A percentile compares a stretch with the other conserved stretches of the same genome.
Conservation (phyloP, 352 stramenopile genomes). For the Globisporangium megalacanthum region DNA sequence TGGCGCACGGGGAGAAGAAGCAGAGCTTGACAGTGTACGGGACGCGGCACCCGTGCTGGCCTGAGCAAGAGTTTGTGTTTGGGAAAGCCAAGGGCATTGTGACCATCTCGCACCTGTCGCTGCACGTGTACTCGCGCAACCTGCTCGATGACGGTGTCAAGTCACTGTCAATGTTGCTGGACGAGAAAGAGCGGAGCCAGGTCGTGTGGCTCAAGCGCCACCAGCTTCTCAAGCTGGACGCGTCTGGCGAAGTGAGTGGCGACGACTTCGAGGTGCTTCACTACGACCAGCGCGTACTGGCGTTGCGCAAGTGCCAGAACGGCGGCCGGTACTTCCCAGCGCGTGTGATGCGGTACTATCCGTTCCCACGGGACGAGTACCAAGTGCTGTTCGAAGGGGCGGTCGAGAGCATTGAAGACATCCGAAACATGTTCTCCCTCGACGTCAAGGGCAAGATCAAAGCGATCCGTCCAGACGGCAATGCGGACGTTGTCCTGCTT, state of each 20-base stretch:
- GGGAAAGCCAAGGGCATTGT: conserved; percentile 42
- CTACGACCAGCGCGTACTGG: conserved; percentile 61
- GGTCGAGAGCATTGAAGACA: conserved; percentile 51
- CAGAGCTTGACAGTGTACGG: conserved; percentile 70
- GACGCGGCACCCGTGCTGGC: conserved; percentile 52
- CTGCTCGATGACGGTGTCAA: conserved; percentile 26
- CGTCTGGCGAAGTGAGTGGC: conserved; percentile 42
- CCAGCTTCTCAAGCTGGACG: conserved; percentile 45
- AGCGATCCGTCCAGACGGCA: conserved; percentile 41
- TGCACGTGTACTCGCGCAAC: conserved; percentile 66
- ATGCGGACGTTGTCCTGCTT: conserved; percentile 41
- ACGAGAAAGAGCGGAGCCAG: conserved; percentile 22
- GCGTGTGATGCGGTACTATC: conserved; percentile 42
- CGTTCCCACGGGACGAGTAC: conserved; percentile 45
- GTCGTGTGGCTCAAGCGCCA: conserved; percentile 35
- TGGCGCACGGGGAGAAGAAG: conserved; percentile 36
- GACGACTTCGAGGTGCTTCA: conserved; percentile 43
- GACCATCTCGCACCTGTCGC: conserved; percentile 52
- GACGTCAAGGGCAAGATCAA: conserved; percentile 52
- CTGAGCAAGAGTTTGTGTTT: conserved; percentile 59
- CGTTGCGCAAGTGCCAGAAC: conserved; percentile 47
- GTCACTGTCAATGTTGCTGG: conserved; percentile 30
- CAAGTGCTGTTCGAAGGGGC: conserved; percentile 48
- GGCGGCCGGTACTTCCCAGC: conserved; percentile 56
- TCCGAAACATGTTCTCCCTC: conserved; percentile 54